Evolutionary conservation across 164 flowering plant species (phyloP), one percentile per base, ranked within the genome.

Genomic region (Chimonanthus praecox): DNA sequence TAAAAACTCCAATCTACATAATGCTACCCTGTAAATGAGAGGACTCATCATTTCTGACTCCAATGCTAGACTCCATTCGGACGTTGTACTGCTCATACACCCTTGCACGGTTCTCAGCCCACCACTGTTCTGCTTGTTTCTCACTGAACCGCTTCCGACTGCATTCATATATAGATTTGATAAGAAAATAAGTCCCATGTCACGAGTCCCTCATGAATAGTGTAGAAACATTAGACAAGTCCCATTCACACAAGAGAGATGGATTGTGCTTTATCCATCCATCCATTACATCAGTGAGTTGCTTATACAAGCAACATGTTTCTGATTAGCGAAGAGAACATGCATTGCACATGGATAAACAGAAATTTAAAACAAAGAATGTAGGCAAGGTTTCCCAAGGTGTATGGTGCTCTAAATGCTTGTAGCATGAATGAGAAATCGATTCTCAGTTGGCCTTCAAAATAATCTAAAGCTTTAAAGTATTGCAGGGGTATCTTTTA

Each of bases 81-180:
- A 94, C 96, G 67, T 91, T 89, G 85, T 95, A 92, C 71, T 84
- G 89, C 76, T 93, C 90, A 62, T 93, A 88, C 44, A 95, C 94
- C 82, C 98, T 87, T 67, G 86, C 89, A 43, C 94, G 81, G 77
- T 95, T 95, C 81, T 89, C 99, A 45, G 94, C 89, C 99, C 99
- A 95, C 98, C 98, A 95, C 47, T 84, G 90, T 78, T 90, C 98
- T 77, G 99, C 99, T 83, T 95, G 94, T 71, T 92, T 93, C 84
- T 93, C 98, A 71, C 90, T 93, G 74, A 95, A 95, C 49, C 97
- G 86, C 83, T 89, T 90, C 67, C 97, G 99, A 67, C 99, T 95
- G 94, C 89, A 87, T 65, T 45, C 68, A 66, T 11, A 66, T 66
- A 44, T 46, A 5, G 7, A 66, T 44, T 66, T n/a, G n/a, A 11